A percentile compares a stretch with the other conserved stretches of the same genome.
These are phyloP conservation scores for Pythium periplocum DNA, from an alignment of 352 stramenopile species.

Conservation along the genomic window DNA sequence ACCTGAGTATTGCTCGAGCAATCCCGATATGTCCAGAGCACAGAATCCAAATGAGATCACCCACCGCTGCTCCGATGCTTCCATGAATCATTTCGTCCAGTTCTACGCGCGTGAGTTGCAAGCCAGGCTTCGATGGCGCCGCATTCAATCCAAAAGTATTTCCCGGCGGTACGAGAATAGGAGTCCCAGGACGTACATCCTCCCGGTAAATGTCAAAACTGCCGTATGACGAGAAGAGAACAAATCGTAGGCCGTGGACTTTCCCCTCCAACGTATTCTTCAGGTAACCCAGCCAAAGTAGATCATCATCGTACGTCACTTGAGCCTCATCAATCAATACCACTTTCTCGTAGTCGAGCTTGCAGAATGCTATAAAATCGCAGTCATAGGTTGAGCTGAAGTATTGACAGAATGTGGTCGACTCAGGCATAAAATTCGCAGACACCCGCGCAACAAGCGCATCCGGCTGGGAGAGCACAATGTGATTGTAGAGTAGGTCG, in stretches of 20 bases:
- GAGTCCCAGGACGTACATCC: not conserved
- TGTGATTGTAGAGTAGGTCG: slow-evolving; percentile 1
- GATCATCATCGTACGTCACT: slow-evolving; percentile 1
- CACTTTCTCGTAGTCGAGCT: slow-evolving; percentile 1
- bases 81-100: slow-evolving; percentile 21
- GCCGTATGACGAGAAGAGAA: slow-evolving; percentile 15
- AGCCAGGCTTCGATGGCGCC: slow-evolving; percentile 14
- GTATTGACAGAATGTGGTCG: slow-evolving; percentile 10
- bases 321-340: slow-evolving; percentile 9
- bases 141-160: slow-evolving; percentile 27
- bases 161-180: slow-evolving; percentile 12
- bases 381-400: slow-evolving; percentile 11
- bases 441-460: slow-evolving; percentile 12
- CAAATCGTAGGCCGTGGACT: slow-evolving; percentile 3
- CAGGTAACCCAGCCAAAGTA: not conserved
- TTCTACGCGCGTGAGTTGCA: slow-evolving; percentile 17
- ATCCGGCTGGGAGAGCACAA: slow-evolving; percentile 17
- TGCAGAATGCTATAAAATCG: not conserved
- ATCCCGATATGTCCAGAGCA: slow-evolving; percentile 30
- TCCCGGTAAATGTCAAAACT: slow-evolving; percentile 8
- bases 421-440: slow-evolving; percentile 12
- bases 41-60: slow-evolving; percentile 26
- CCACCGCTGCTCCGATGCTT: slow-evolving; percentile 12
- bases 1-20: slow-evolving; percentile 23
- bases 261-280: slow-evolving; percentile 1